A percentile compares a stretch with the other conserved stretches of the same genome.
These are phyloP conservation scores for Phytophthora multivora DNA, from an alignment of 352 stramenopile species.

Conservation along the genomic window DNA sequence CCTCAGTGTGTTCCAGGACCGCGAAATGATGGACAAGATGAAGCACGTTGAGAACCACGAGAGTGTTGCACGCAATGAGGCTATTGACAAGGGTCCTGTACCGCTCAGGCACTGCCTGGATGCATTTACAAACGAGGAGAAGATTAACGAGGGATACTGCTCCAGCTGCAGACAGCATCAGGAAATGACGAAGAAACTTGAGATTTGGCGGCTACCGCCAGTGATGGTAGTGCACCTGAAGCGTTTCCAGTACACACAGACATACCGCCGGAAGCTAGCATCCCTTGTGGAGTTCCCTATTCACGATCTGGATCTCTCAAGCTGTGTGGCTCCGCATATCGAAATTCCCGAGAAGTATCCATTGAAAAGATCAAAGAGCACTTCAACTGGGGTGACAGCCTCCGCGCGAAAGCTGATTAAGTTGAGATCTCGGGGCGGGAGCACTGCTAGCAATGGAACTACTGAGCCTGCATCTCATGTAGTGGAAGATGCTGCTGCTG, in stretches of 20 bases:
- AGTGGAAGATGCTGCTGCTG: constrained; percentile 14
- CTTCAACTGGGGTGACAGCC: constrained; percentile 17
- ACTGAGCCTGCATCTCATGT: constrained; percentile 18
- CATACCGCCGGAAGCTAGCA: constrained; percentile 84
- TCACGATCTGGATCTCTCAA: constrained; percentile 93
- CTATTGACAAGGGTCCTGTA: constrained; percentile 89
- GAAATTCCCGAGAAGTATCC: constrained; percentile 84
- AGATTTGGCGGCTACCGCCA: constrained; percentile 96
- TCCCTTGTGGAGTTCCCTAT: constrained; percentile 97
- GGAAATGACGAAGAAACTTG: constrained; percentile 98
- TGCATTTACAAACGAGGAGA: constrained; percentile 86
- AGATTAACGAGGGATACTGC: constrained; percentile 95
- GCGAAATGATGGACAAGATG: constrained; percentile 84
- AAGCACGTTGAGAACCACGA: constrained; percentile 83
- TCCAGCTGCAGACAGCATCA: constrained; percentile 95
- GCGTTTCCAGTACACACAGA: constrained; percentile 98
- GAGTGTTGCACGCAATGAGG: constrained; percentile 85
- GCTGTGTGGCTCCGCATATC: constrained; percentile 86
- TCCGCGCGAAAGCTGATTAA: constrained; percentile 39
- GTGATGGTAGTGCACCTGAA: constrained; percentile 99
- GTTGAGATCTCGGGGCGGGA: constrained; percentile 33
- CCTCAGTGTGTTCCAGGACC: constrained; percentile 82
- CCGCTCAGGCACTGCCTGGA: constrained; percentile 82
- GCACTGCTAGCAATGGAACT: constrained; percentile 25
- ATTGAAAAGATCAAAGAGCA: constrained; percentile 54